phyloP scores from a whole-genome alignment of 228 moss, liverwort and hornwort genomes.

The Sphagnum magellanicum region DNA sequence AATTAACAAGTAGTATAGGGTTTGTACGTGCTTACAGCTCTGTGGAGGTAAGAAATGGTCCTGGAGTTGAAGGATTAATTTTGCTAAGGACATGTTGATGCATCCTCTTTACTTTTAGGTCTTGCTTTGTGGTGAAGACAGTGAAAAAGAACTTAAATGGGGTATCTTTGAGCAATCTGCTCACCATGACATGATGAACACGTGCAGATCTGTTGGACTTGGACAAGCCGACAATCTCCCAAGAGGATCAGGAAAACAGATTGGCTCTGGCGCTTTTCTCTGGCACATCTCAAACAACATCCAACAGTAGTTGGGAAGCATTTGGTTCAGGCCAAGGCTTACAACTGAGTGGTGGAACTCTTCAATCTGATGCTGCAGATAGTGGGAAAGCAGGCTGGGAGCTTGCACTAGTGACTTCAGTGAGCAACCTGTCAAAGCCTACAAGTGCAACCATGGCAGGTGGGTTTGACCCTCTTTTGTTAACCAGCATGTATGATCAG shows the following conservation, averaged over 20 bases:
- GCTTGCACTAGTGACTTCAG: slow-evolving; percentile 78
- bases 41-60: background rate
- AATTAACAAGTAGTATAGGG: too few species aligned
- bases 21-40: background rate
- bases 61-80: background rate
- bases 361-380: slow-evolving; percentile 27
- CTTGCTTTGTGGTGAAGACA: too few species aligned
- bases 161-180: background rate
- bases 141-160: background rate
- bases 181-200: background rate
- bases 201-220: slow-evolving; percentile 32
- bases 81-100: background rate
- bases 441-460: slow-evolving; percentile 66
- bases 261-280: slow-evolving; percentile 48
- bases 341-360: slow-evolving; percentile 11
- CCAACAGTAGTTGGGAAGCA: slow-evolving; percentile 8
- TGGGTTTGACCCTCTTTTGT: slow-evolving; percentile 78
- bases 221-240: slow-evolving; percentile 21
- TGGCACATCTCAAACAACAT: slow-evolving; percentile 15
- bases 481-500: slow-evolving; percentile 95
- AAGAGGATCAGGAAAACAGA: slow-evolving; percentile 30
- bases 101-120: background rate
- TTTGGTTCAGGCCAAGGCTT: background rate
- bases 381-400: slow-evolving; percentile 92
- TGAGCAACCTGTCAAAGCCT: slow-evolving; percentile 69